phyloP scores from a whole-genome alignment of 225 moss, liverwort and hornwort genomes.

The Antitrichia curtipendula region DNA sequence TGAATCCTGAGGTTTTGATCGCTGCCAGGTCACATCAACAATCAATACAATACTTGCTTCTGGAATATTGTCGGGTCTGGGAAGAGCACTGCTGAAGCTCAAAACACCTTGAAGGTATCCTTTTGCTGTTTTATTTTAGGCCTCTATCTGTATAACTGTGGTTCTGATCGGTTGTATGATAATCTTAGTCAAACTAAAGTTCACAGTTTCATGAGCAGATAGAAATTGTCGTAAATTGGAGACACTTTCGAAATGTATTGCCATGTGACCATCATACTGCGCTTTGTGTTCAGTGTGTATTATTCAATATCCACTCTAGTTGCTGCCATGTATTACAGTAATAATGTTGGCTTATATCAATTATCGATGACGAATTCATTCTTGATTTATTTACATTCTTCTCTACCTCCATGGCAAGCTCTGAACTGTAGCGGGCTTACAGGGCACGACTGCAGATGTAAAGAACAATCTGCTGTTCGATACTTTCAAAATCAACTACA shows the following conservation, averaged over 20 bases:
- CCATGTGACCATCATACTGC: not conserved
- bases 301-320: not conserved
- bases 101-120: slow-evolving; percentile 48
- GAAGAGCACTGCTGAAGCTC: slow-evolving; percentile 53
- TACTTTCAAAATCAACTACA: slow-evolving; percentile 73
- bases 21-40: slow-evolving; percentile 70
- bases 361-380: not conserved
- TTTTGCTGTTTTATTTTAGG: not conserved
- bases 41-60: slow-evolving; percentile 92
- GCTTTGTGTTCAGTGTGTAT: not conserved
- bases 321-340: not conserved
- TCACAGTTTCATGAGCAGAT: not conserved
- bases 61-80: slow-evolving; percentile 70
- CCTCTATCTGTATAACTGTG: not conserved
- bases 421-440: not conserved
- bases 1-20: not conserved
- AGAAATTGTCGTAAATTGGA: not conserved
- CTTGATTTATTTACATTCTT: not conserved
- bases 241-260: not conserved
- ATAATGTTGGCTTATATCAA: not conserved
- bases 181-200: not conserved
- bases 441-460: slow-evolving; percentile 76
- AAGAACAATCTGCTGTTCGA: slow-evolving; percentile 70
- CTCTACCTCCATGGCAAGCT: not conserved
- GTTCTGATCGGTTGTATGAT: not conserved